Evolutionary conservation across 73 alveolate species (phyloP).

Genomic region (Durusdinium trenchii): DNA sequence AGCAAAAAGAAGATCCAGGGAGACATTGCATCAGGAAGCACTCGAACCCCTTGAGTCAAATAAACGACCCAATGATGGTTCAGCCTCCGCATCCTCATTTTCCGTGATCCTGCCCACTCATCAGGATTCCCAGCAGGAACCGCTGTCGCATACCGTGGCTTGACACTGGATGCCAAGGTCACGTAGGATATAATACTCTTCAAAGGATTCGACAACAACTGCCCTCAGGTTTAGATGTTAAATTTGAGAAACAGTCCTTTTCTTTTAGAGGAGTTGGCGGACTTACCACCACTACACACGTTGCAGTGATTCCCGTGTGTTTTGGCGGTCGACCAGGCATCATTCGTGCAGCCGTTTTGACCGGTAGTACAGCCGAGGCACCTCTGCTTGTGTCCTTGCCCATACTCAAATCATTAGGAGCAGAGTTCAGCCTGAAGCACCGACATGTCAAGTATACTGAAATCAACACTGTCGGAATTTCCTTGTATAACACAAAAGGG

Average conservation of each 20-base stretch:
- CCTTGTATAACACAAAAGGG: background rate
- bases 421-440: background rate
- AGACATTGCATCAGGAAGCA: background rate
- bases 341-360: background rate
- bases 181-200: background rate
- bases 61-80: background rate
- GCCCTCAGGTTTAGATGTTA: background rate
- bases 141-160: background rate
- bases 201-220: background rate
- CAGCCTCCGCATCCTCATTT: background rate
- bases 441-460: background rate
- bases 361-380: background rate
- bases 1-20: no score
- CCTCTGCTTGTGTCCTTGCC: background rate
- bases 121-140: background rate
- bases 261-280: background rate
- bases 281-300: background rate
- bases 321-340: slow-evolving; percentile 12
- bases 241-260: background rate
- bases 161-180: slow-evolving; percentile 3
- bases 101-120: background rate
- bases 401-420: background rate
- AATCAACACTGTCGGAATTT: background rate
- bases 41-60: slow-evolving; percentile 12
- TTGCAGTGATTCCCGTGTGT: background rate